A percentile compares a stretch with the other conserved stretches of the same genome.
Evolutionary conservation across 1,284 basidiomycete genomes (phyloP).

Genomic region (Binderoboletus segoi): DNA sequence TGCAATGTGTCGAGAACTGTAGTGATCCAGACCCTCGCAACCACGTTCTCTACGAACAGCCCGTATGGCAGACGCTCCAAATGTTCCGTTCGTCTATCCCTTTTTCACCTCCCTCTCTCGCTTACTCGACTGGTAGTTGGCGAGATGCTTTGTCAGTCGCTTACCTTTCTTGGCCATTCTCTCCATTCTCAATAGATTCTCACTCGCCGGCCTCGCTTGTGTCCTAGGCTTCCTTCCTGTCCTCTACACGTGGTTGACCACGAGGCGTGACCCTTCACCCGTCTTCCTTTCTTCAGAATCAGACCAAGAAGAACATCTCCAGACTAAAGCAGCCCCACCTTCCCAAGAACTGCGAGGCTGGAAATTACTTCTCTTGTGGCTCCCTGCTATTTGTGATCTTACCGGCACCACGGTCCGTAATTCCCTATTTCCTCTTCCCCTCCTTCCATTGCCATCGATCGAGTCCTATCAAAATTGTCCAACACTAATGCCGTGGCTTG

Average conservation of each 20-base stretch:
- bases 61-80: constrained; percentile 92
- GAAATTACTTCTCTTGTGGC: constrained; percentile 78
- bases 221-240: constrained; percentile 79
- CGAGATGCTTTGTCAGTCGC: constrained; percentile 84
- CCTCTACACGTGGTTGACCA: constrained; percentile 64
- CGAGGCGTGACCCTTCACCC: constrained; percentile 48
- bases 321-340: constrained; percentile 40
- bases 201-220: constrained; percentile 24
- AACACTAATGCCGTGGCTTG: constrained; percentile 23
- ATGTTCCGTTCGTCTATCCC: constrained; percentile 76
- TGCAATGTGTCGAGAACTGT: constrained; percentile 96
- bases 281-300: constrained; percentile 60
- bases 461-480: constrained; percentile 11
- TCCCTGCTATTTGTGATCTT: constrained; percentile 87
- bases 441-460: constrained; percentile 12
- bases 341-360: constrained; percentile 61
- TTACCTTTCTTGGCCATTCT: constrained; percentile 20
- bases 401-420: constrained; percentile 80
- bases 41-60: constrained; percentile 84
- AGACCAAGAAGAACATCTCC: constrained; percentile 43
- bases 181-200: constrained; percentile 27
- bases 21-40: constrained; percentile 53
- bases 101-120: constrained; percentile 19
- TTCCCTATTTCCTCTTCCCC: constrained; percentile 14
- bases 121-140: constrained; percentile 62